Base-by-base conservation (phyloP, 169 alveolate species). In the Blepharisma undulans region DNA sequence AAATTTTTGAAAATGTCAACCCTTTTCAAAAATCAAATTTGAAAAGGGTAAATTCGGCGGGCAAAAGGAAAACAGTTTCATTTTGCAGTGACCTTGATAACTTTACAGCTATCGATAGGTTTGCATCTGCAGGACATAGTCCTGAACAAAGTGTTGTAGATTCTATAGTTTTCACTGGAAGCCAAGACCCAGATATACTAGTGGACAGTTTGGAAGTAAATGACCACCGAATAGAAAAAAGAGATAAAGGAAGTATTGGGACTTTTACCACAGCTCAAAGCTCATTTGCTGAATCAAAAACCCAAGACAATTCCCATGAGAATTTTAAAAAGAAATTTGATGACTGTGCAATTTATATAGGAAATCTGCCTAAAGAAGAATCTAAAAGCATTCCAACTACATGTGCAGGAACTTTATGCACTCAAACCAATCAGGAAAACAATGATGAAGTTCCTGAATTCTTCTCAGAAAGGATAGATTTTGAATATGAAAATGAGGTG, bases 1-100 rank as follows among this genome's bases (percentile, higher is more conserved):
- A n/a, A n/a, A n/a, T n/a, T n/a, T n/a, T n/a, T n/a, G n/a, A n/a
- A n/a, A n/a, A n/a, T n/a, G n/a, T n/a, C n/a, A 48, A 48, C 12
- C 66, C 66, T 48, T 48, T 48, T 48, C 86, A 27, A 25, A 78
- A 78, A 78, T 27, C 61, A 27, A 78, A 34, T 32, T 78, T 78
- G 34, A 78, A 78, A 32, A 78, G 60, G 29, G 29, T 21, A 29
- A 22, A 25, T 27, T 21, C 29, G 34, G 60, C 29, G 29, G 34
- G 34, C 29, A 78, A 78, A 32, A 27, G 34, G 34, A 78, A 78
- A 78, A 78, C 86, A 27, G 86, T 78, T 27, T 78, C 86, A 32
- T 78, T 78, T 36, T 78, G 86, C 60, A 78, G 86, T 6, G 61
- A 29, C 29, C 34, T 78, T 3, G 86, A 78, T 4, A 25, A 29